Evolutionary conservation across 352 stramenopile genomes (phyloP).

Genomic region (Phytopythium litorale): DNA sequence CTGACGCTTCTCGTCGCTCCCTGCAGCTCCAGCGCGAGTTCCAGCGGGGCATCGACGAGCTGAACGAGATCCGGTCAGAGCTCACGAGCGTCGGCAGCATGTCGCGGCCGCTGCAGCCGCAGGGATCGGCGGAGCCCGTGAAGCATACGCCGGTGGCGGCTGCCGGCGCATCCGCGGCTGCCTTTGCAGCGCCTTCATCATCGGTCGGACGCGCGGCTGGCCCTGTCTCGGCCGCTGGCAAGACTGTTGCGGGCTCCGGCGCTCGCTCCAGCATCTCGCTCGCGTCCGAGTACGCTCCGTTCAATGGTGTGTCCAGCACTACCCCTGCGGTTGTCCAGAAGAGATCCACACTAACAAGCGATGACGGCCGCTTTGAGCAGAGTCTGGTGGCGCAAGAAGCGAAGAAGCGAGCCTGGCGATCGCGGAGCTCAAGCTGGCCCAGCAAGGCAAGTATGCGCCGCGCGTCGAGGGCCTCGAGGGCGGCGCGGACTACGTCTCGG

Average conservation of each 20-base stretch:
- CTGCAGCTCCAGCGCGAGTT: slow-evolving; percentile 66
- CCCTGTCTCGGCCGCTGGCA: neutral
- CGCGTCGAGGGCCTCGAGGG: slow-evolving; percentile 66
- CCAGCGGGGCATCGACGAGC: slow-evolving; percentile 70
- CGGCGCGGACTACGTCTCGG: slow-evolving; percentile 76
- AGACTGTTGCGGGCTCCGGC: slow-evolving; percentile 1
- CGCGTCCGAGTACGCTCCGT: slow-evolving; percentile 23
- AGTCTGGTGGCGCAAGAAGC: slow-evolving; percentile 12
- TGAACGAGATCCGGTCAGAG: slow-evolving; percentile 77
- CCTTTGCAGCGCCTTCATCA: neutral
- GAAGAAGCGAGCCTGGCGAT: slow-evolving; percentile 54
- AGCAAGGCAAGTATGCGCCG: slow-evolving; percentile 45
- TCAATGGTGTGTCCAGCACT: slow-evolving; percentile 10
- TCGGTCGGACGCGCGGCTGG: neutral
- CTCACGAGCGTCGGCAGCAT: slow-evolving; percentile 71
- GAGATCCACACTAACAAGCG: neutral
- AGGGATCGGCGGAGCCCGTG: slow-evolving; percentile 8
- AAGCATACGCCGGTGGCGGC: slow-evolving; percentile 8
- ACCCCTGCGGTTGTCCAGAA: neutral
- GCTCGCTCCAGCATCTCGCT: slow-evolving; percentile 35
- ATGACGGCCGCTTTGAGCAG: neutral
- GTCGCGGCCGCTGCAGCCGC: slow-evolving; percentile 43
- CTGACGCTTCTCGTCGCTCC: neutral
- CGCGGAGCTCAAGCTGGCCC: slow-evolving; percentile 55
- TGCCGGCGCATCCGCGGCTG: neutral